These are phyloP conservation scores for Colletotrichum sp. DNA, from an alignment of 2,329 filamentous ascomycete genomes.

Conservation along the genomic window DNA sequence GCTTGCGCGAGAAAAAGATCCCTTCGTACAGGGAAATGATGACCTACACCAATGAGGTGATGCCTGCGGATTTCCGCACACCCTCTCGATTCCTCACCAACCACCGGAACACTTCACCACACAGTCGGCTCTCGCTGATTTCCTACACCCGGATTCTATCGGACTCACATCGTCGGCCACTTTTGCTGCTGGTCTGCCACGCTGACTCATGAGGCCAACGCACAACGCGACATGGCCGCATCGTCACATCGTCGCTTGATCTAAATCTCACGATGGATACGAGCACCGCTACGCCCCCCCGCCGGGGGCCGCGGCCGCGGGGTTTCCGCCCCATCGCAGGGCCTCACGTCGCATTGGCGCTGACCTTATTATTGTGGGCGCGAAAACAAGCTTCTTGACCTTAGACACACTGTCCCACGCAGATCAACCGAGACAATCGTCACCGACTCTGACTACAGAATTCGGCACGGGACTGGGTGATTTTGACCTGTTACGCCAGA, in stretches of 20 bases:
- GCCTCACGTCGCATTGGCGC: neutral
- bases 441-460: neutral
- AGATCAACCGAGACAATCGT: neutral
- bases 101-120: neutral
- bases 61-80: neutral
- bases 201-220: neutral
- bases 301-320: neutral
- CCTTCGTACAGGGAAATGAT: neutral
- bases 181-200: neutral
- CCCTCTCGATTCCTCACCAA: neutral
- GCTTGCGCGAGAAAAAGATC: neutral
- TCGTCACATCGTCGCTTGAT: slow-evolving; percentile 6
- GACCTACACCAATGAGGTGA: neutral
- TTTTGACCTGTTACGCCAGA: neutral
- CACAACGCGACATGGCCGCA: neutral
- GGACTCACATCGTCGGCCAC: neutral
- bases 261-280: slow-evolving; percentile 3
- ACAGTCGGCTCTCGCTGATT: neutral
- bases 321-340: neutral
- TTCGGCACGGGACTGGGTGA: neutral
- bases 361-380: neutral
- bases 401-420: neutral
- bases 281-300: neutral
- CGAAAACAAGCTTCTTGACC: neutral
- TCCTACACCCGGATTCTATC: neutral